Evolutionary conservation across 306 rosid genomes (phyloP).

Genomic region (Pachyrhizus erosus): DNA sequence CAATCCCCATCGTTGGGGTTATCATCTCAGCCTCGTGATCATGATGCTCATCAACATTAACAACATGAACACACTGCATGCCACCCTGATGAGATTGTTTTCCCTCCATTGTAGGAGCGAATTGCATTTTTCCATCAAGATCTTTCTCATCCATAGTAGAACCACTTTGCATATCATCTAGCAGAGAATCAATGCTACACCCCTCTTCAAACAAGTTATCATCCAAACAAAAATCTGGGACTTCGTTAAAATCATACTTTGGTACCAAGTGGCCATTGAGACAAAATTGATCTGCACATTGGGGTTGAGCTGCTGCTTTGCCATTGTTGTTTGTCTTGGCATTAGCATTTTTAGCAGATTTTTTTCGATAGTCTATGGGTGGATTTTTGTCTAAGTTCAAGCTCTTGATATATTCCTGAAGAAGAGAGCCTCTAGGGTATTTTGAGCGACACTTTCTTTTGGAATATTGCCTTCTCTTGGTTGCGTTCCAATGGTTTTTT

Average conservation of each 20-base stretch:
- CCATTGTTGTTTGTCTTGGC: slow-evolving; percentile 21
- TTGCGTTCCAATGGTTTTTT: slow-evolving; percentile 98
- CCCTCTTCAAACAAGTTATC: slow-evolving; percentile 68
- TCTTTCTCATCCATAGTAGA: slow-evolving; percentile 44
- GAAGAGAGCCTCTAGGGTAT: slow-evolving; percentile 73
- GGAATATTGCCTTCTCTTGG: slow-evolving; percentile 89
- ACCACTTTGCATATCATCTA: slow-evolving; percentile 62
- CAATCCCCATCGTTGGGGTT: slow-evolving; percentile 39
- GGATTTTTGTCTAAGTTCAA: slow-evolving; percentile 67
- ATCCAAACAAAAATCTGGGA: slow-evolving; percentile 62
- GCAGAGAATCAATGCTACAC: slow-evolving; percentile 65
- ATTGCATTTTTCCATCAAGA: slow-evolving; percentile 33
- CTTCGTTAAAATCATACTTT: slow-evolving; percentile 59
- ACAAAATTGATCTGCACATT: slow-evolving; percentile 27
- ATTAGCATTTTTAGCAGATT: slow-evolving; percentile 26
- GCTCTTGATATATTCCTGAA: slow-evolving; percentile 84
- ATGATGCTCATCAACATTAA: slow-evolving; percentile 36
- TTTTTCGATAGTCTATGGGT: slow-evolving; percentile 49
- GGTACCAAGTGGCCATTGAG: slow-evolving; percentile 51
- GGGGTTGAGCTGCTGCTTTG: slow-evolving; percentile 33
- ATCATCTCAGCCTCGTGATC: slow-evolving; percentile 35
- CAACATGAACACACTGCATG: slow-evolving; percentile 6
- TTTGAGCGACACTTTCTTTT: slow-evolving; percentile 86
- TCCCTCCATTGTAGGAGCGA: slow-evolving; percentile 25
- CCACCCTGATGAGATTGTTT: slow-evolving; percentile 22